Evolutionary conservation across 225 moss, liverwort and hornwort species (phyloP).

Genomic region (Lunularia cruciata): DNA sequence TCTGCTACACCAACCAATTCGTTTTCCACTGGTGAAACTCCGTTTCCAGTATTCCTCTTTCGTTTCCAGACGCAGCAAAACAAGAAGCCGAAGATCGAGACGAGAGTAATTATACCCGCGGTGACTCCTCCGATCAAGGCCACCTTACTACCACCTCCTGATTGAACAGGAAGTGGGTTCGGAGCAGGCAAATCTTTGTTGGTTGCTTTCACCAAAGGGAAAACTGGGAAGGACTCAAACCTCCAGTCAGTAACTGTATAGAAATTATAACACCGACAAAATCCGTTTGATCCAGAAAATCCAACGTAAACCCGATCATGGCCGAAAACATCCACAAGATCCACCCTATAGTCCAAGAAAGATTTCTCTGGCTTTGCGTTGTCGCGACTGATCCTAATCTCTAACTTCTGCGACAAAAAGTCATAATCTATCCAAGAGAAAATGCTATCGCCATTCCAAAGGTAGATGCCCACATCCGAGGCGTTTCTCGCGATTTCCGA

Average conservation of each 20-base stretch:
- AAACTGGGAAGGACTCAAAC: not conserved
- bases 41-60: not conserved
- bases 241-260: conserved; percentile 5
- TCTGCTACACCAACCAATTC: not conserved
- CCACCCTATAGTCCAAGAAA: not conserved
- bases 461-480: not conserved
- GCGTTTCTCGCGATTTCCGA: not conserved
- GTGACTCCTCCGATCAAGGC: not conserved
- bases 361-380: not conserved
- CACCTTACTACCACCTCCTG: not conserved
- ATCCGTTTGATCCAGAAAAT: conserved; percentile 16
- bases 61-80: not conserved
- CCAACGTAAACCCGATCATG: conserved; percentile 17
- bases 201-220: no score
- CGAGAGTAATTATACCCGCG: not conserved
- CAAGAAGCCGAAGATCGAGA: not conserved
- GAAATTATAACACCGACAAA: not conserved
- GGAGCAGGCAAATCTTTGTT: no score
- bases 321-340: conserved; percentile 11
- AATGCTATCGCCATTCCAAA: not conserved
- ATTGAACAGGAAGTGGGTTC: not conserved
- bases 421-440: conserved; percentile 36
- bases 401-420: conserved; percentile 14
- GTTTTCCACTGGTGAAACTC: not conserved
- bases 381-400: conserved; percentile 24